Evolutionary conservation across 106 monocot species (phyloP).

Genomic region (Xerophyta viscosa): DNA sequence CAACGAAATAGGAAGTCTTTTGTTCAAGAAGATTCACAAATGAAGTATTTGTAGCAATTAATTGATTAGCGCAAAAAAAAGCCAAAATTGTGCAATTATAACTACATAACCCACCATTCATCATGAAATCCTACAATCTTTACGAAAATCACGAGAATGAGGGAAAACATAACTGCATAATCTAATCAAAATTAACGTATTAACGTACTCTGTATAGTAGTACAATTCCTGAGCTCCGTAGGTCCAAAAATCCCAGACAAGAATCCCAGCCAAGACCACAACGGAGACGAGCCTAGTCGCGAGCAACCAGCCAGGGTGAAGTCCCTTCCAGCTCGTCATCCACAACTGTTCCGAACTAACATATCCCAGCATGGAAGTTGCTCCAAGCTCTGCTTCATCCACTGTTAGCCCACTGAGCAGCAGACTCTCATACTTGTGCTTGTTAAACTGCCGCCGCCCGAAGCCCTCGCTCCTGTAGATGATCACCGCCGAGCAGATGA

Average conservation of each 20-base stretch:
- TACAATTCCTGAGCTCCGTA: conserved; percentile 1
- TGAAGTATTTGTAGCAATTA: too few relatives aligned
- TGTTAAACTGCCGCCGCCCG: not conserved
- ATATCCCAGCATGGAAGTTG: not conserved
- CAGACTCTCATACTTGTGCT: conserved; percentile 16
- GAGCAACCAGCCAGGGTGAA: conserved; percentile 14
- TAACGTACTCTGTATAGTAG: conserved; percentile 10
- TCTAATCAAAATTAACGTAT: not conserved
- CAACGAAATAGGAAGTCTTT: too few relatives aligned
- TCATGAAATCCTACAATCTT: too few relatives aligned
- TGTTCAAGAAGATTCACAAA: too few relatives aligned
- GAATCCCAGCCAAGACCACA: conserved; percentile 2
- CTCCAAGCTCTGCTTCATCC: not conserved
- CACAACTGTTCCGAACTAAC: conserved; percentile 6
- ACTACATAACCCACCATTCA: too few relatives aligned
- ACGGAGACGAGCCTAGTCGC: conserved; percentile 1
- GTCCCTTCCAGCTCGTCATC: conserved; percentile 19
- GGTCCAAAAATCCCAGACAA: not conserved
- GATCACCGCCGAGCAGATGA: conserved; percentile 9
- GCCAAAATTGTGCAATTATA: too few relatives aligned
- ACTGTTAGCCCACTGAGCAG: not conserved
- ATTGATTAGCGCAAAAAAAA: too few relatives aligned
- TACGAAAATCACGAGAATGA: not conserved
- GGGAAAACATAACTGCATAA: not conserved
- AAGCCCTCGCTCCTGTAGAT: not conserved